These are phyloP conservation scores for Graphilbum fragrans DNA, from an alignment of 2,329 filamentous ascomycete genomes.

Conservation along the genomic window DNA sequence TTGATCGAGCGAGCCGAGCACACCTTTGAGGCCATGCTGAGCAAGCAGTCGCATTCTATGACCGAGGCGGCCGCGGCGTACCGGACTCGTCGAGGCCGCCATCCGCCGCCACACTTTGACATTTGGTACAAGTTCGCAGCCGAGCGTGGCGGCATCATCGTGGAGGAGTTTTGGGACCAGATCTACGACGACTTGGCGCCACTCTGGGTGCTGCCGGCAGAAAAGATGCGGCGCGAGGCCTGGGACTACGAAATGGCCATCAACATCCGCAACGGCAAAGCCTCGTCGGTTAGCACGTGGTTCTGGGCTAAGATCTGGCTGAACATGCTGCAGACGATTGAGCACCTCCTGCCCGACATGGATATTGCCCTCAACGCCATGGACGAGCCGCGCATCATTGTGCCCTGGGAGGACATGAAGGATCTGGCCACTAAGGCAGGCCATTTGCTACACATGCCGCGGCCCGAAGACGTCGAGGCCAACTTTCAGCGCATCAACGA, in stretches of 20 bases:
- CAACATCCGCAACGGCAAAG: slow-evolving; percentile 39
- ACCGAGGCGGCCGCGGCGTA: slow-evolving; percentile 42
- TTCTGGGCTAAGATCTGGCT: slow-evolving; percentile 48
- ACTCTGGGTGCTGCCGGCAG: slow-evolving; percentile 38
- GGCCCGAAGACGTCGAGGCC: slow-evolving; percentile 28
- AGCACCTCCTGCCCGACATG: slow-evolving; percentile 50
- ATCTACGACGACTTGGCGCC: slow-evolving; percentile 51
- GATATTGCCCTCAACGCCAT: slow-evolving; percentile 55
- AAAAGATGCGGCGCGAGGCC: slow-evolving; percentile 36
- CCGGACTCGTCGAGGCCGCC: slow-evolving; percentile 40
- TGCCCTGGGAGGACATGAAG: slow-evolving; percentile 50
- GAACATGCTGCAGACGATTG: slow-evolving; percentile 38
- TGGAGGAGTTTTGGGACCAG: slow-evolving; percentile 53
- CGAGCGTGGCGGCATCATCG: slow-evolving; percentile 38
- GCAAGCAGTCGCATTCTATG: slow-evolving; percentile 34
- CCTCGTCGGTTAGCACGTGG: slow-evolving; percentile 39
- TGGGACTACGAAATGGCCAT: slow-evolving; percentile 49
- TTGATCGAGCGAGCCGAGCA: slow-evolving; percentile 34
- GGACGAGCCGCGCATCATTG: slow-evolving; percentile 54
- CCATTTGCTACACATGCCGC: not conserved
- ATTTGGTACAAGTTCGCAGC: slow-evolving; percentile 44
- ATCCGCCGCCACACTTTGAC: slow-evolving; percentile 53
- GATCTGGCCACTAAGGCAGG: slow-evolving; percentile 18
- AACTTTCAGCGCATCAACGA: slow-evolving; percentile 28
- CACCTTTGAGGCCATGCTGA: slow-evolving; percentile 27